phyloP scores from a whole-genome alignment of 2,329 filamentous ascomycete species.

The Trichoderma afroharzianum region DNA sequence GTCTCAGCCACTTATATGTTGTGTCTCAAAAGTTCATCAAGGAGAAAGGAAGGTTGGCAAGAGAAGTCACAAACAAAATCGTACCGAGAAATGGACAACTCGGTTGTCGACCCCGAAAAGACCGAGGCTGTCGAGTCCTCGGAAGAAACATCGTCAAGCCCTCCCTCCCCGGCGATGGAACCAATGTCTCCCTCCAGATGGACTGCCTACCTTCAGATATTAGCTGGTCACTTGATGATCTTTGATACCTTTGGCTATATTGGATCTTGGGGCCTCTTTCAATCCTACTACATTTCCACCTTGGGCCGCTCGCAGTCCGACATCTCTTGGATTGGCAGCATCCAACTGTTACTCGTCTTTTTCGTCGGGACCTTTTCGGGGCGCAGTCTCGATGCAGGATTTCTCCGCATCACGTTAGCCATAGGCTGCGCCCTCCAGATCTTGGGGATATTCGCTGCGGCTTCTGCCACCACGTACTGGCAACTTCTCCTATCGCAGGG shows the following conservation, averaged over 20 bases:
- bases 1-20: neutral
- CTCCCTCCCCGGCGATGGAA: neutral
- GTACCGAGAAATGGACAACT: neutral
- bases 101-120: neutral
- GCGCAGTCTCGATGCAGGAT: slow-evolving; percentile 51
- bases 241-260: slow-evolving; percentile 42
- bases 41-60: neutral
- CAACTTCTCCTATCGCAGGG: slow-evolving; percentile 57
- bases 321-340: slow-evolving; percentile 56
- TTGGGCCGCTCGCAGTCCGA: slow-evolving; percentile 41
- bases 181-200: neutral
- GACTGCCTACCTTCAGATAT: neutral
- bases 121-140: neutral
- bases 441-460: slow-evolving; percentile 39
- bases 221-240: slow-evolving; percentile 17
- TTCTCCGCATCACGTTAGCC: slow-evolving; percentile 43
- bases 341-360: slow-evolving; percentile 53
- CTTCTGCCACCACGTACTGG: slow-evolving; percentile 49
- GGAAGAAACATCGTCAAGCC: neutral
- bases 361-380: slow-evolving; percentile 53
- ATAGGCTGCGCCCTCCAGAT: slow-evolving; percentile 40
- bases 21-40: neutral
- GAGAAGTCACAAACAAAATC: neutral
- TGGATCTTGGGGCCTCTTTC: slow-evolving; percentile 56
- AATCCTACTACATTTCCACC: slow-evolving; percentile 47